Evolutionary conservation across 768 basidiomycete species (phyloP).

Genomic region (Serendipita sp.): DNA sequence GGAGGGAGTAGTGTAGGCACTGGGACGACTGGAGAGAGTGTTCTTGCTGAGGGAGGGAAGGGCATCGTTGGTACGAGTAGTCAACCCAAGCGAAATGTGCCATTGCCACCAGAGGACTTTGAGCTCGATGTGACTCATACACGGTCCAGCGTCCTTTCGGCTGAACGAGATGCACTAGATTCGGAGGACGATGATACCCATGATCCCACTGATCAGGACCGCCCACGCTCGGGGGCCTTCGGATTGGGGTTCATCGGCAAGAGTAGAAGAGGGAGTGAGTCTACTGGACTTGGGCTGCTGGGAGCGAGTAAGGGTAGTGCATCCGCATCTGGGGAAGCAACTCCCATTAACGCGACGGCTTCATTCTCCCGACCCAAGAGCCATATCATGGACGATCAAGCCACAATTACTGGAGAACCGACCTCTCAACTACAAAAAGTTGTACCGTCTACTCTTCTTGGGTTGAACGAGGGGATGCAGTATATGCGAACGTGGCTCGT

Average conservation of each 20-base stretch:
- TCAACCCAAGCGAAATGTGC: background rate
- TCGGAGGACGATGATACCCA: background rate
- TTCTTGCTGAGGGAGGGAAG: background rate
- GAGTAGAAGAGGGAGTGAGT: background rate
- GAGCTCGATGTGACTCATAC: background rate
- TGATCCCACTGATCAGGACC: background rate
- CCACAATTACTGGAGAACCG: slow-evolving; percentile 25
- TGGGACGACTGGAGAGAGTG: background rate
- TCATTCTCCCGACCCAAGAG: slow-evolving; percentile 39
- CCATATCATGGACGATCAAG: slow-evolving; percentile 49
- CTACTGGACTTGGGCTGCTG: background rate
- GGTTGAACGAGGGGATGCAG: slow-evolving; percentile 24
- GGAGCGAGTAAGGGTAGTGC: background rate
- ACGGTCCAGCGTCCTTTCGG: background rate
- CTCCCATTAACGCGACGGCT: slow-evolving; percentile 21
- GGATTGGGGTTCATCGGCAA: background rate
- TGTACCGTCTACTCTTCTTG: slow-evolving; percentile 31
- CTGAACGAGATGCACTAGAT: background rate
- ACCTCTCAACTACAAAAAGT: slow-evolving; percentile 37
- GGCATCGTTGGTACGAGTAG: background rate
- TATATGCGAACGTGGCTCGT: slow-evolving; percentile 66
- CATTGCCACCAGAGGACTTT: slow-evolving; percentile 1
- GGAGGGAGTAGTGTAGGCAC: slow-evolving; percentile 1
- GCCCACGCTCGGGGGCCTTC: background rate
- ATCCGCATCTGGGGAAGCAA: background rate